Evolutionary conservation across 306 rosid genomes (phyloP).

Genomic region (Psophocarpus tetragonolobus): DNA sequence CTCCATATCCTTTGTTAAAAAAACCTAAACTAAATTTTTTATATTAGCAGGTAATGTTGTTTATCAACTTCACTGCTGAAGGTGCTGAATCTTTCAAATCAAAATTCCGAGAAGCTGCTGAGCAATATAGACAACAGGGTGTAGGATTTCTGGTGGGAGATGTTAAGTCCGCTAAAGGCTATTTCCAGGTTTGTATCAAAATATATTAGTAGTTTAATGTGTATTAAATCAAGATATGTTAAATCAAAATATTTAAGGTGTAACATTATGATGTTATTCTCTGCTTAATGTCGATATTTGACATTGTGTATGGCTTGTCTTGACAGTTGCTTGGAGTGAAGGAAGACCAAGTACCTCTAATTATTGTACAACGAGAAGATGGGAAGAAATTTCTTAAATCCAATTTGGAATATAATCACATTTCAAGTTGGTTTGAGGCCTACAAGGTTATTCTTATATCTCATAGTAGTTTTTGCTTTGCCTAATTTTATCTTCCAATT

Average conservation of each 20-base stretch:
- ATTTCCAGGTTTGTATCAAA: slow-evolving; percentile 68
- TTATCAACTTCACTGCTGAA: slow-evolving; percentile 66
- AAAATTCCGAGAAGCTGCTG: slow-evolving; percentile 70
- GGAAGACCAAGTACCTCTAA: slow-evolving; percentile 80
- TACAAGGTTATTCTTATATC: slow-evolving; percentile 61
- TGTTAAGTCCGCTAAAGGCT: slow-evolving; percentile 64
- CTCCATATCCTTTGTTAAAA: not conserved
- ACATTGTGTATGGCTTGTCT: slow-evolving; percentile 29
- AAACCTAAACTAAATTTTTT: slow-evolving; percentile 28
- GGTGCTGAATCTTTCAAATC: slow-evolving; percentile 63
- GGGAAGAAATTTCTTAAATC: slow-evolving; percentile 71
- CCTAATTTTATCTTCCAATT: not conserved
- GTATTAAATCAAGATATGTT: not conserved
- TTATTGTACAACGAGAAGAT: slow-evolving; percentile 63
- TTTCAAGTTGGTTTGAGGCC: slow-evolving; percentile 72
- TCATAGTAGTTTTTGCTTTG: not conserved
- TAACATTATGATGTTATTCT: not conserved
- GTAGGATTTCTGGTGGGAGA: slow-evolving; percentile 80
- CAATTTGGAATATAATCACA: slow-evolving; percentile 61
- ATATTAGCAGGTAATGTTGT: slow-evolving; percentile 76
- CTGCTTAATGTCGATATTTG: slow-evolving; percentile 17
- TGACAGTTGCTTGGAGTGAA: slow-evolving; percentile 77
- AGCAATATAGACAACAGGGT: slow-evolving; percentile 60
- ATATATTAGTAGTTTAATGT: not conserved
- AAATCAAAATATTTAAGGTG: not conserved